These are phyloP conservation scores for Paracorniculantispora psalliotae DNA, from an alignment of 2,329 filamentous ascomycete genomes.

Conservation along the genomic window DNA sequence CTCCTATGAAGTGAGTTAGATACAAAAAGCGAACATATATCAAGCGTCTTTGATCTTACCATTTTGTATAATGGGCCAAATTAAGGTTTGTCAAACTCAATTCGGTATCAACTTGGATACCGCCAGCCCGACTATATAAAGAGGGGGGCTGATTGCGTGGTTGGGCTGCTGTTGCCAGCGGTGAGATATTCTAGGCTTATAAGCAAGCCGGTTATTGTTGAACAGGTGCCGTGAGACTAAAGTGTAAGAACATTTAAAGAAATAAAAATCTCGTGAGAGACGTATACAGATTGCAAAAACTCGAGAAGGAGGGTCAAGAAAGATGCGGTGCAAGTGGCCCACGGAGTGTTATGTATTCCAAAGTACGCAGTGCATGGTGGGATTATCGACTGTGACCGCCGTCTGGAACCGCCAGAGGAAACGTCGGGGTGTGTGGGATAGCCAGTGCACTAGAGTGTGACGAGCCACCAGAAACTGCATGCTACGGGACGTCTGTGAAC, in stretches of 20 bases:
- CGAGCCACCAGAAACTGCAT: not conserved
- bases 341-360: conserved; percentile 11
- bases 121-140: not conserved
- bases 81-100: not conserved
- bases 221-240: conserved; percentile 18
- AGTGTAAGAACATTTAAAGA: conserved; percentile 11
- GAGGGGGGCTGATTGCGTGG: conserved; percentile 3
- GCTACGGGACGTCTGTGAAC: not conserved
- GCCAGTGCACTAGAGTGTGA: not conserved
- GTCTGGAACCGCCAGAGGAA: conserved; percentile 7
- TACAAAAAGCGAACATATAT: not conserved
- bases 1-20: conserved; percentile 25
- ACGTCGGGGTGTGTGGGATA: conserved; percentile 3
- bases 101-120: not conserved
- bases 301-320: conserved; percentile 10
- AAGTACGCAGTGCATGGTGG: not conserved
- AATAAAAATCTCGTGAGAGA: conserved; percentile 16
- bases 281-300: conserved; percentile 12
- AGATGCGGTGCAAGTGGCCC: conserved; percentile 6
- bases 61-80: conserved; percentile 23
- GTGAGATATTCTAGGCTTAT: conserved; percentile 22
- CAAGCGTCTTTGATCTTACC: conserved; percentile 24
- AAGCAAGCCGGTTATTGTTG: conserved; percentile 5
- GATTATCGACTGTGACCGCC: conserved; percentile 2
- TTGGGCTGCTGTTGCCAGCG: conserved; percentile 35